Conservation (phyloP, 805 yeast species). For the Suhomyces xylopsoci region DNA sequence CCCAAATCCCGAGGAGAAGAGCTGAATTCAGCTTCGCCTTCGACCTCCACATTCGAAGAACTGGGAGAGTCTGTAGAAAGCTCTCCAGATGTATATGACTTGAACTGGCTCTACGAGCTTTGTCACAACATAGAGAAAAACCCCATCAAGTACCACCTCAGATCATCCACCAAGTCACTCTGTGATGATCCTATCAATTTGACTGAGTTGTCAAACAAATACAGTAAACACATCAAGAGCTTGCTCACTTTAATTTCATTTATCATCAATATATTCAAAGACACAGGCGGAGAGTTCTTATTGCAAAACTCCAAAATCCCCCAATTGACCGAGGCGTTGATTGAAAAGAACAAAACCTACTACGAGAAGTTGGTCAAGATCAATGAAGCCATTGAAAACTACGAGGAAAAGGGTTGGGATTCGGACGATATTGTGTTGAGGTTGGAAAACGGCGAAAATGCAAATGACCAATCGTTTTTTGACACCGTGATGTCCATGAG, state of each 20-base stretch:
- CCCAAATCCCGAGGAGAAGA: conserved; percentile 18
- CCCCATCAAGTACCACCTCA: conserved; percentile 48
- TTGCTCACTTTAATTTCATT: conserved; percentile 28
- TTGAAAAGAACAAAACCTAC: conserved; percentile 17
- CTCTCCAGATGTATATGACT: conserved; percentile 14
- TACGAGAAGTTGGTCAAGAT: conserved; percentile 18
- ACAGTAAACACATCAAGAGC: conserved; percentile 15
- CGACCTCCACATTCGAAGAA: background rate
- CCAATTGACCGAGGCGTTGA: conserved; percentile 23
- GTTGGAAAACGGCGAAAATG: conserved; percentile 14
- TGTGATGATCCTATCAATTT: conserved; percentile 33
- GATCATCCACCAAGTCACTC: conserved; percentile 35
- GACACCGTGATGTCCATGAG: conserved; percentile 27
- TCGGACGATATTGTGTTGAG: conserved; percentile 37
- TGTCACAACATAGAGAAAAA: conserved; percentile 46
- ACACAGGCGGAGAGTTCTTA: conserved; percentile 31
- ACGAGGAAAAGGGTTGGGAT: conserved; percentile 39
- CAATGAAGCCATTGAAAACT: conserved; percentile 25
- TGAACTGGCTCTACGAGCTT: conserved; percentile 33
- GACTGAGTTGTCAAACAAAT: conserved; percentile 25
- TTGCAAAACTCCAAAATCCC: conserved; percentile 40
- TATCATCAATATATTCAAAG: conserved; percentile 26
- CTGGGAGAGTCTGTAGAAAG: background rate
- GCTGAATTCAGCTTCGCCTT: background rate
- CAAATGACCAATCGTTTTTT: conserved; percentile 15